A percentile compares a stretch with the other conserved stretches of the same genome.
Evolutionary conservation across 2,329 filamentous ascomycete genomes (phyloP).

Genomic region (Erysiphe pulchra): DNA sequence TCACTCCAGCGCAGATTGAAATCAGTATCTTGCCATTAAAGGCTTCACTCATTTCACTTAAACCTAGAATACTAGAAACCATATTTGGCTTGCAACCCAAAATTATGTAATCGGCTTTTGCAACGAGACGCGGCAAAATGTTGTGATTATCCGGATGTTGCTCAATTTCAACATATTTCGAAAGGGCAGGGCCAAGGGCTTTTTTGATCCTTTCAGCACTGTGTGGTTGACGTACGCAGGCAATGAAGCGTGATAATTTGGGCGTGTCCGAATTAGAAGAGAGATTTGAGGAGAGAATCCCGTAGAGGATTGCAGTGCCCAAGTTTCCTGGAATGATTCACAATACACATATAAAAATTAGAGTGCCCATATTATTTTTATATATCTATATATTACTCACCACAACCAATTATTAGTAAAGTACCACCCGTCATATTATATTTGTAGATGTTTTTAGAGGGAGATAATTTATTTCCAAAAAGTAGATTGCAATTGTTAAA

Average conservation of each 20-base stretch:
- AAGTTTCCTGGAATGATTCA: slow-evolving; percentile 35
- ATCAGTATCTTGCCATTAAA: slow-evolving; percentile 59
- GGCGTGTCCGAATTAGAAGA: slow-evolving; percentile 16
- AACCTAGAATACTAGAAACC: slow-evolving; percentile 39
- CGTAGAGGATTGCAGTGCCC: slow-evolving; percentile 62
- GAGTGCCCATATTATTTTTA: too few relatives aligned
- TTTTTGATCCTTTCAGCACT: slow-evolving; percentile 42
- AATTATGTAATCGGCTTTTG: slow-evolving; percentile 46
- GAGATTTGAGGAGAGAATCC: slow-evolving; percentile 46
- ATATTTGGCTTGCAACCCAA: slow-evolving; percentile 62
- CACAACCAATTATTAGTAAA: too few relatives aligned
- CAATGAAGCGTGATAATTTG: slow-evolving; percentile 46
- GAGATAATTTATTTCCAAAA: too few relatives aligned
- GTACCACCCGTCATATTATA: too few relatives aligned
- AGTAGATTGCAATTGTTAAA: too few relatives aligned
- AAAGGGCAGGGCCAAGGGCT: slow-evolving; percentile 33
- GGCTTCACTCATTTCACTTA: slow-evolving; percentile 42
- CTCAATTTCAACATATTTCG: slow-evolving; percentile 34
- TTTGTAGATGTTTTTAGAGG: too few relatives aligned
- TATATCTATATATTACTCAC: too few relatives aligned
- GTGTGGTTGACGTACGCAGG: slow-evolving; percentile 48
- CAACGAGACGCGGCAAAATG: slow-evolving; percentile 14
- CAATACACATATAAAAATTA: too few relatives aligned
- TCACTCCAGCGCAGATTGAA: slow-evolving; percentile 56
- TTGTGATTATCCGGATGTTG: slow-evolving; percentile 47